Percentiles rank a stretch among this genome's conserved stretches.
Conservation (phyloP, 495 filamentous ascomycete genomes). For the Letharia lupina region DNA sequence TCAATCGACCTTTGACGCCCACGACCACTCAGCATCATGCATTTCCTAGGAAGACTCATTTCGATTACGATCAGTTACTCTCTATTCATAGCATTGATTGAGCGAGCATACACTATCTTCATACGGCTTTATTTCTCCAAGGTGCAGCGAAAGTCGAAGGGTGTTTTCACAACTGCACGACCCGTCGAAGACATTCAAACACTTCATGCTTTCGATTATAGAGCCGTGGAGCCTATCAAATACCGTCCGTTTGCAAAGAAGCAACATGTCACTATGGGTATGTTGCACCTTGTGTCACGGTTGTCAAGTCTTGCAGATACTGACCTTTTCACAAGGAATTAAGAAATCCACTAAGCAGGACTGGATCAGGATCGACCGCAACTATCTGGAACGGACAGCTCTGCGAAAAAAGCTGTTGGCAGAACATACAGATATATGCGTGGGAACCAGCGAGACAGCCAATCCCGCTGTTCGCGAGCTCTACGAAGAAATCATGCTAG, state of each 20-base stretch:
- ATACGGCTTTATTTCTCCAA: background rate
- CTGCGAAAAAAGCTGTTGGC: constrained; percentile 15
- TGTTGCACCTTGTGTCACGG: background rate
- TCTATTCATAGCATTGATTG: constrained; percentile 4
- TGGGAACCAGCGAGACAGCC: constrained; percentile 7
- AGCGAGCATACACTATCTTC: constrained; percentile 3
- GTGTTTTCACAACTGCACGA: background rate
- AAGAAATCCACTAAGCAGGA: constrained; percentile 16
- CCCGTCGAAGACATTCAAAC: constrained; percentile 5
- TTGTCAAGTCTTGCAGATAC: background rate
- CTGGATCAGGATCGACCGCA: constrained; percentile 20
- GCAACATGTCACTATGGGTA: constrained; percentile 18
- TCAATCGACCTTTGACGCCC: background rate
- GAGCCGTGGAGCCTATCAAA: constrained; percentile 10
- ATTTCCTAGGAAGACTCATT: constrained; percentile 12
- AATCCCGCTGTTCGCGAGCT: constrained; percentile 42
- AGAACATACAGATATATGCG: background rate
- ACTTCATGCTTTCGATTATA: constrained; percentile 11
- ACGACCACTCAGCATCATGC: constrained; percentile 7
- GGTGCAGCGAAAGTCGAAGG: background rate
- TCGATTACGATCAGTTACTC: constrained; percentile 13
- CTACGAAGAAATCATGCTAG: constrained; percentile 54
- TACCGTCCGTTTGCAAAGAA: constrained; percentile 18
- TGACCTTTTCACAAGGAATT: constrained; percentile 13
- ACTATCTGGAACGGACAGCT: constrained; percentile 12